These are phyloP conservation scores for Bipolaris zeicola DNA, from an alignment of 2,329 filamentous ascomycete species.

Conservation along the genomic window DNA sequence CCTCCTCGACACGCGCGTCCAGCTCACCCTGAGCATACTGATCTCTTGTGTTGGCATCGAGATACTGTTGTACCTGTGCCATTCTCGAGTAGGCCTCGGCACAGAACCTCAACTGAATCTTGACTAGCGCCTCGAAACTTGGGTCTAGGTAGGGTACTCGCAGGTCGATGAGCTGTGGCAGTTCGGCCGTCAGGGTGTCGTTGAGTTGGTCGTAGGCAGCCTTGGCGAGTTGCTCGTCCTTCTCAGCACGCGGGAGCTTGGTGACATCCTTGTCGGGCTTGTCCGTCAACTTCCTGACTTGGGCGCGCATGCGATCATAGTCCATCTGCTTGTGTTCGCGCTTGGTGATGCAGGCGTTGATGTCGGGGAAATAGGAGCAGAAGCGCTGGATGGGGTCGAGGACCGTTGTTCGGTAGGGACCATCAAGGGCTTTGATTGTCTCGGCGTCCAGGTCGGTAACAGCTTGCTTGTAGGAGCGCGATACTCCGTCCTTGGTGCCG, in stretches of 20 bases:
- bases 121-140: slow-evolving; percentile 95
- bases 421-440: slow-evolving; percentile 97
- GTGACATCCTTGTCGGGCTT: slow-evolving; percentile 99
- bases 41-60: slow-evolving; percentile 93
- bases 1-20: slow-evolving; percentile 90
- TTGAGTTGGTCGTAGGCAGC: slow-evolving; percentile 95
- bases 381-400: slow-evolving; percentile 94
- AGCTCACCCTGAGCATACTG: slow-evolving; percentile 94
- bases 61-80: slow-evolving; percentile 98
- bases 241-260: slow-evolving; percentile 93
- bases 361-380: slow-evolving; percentile 97
- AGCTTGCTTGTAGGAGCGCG: slow-evolving; percentile 95
- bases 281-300: slow-evolving; percentile 95
- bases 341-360: slow-evolving; percentile 99
- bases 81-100: slow-evolving; percentile 96
- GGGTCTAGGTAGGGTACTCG: slow-evolving; percentile 97
- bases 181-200: slow-evolving; percentile 89
- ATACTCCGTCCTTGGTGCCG: slow-evolving; percentile 92
- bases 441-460: slow-evolving; percentile 97
- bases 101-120: slow-evolving; percentile 97
- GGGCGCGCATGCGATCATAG: slow-evolving; percentile 93
- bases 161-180: slow-evolving; percentile 95
- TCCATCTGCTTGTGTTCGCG: slow-evolving; percentile 97
- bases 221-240: slow-evolving; percentile 94
- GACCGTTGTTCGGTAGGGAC: slow-evolving; percentile 91